Evolutionary conservation across 1,139 yeast species (phyloP).

Genomic region (Pichia sp.): DNA sequence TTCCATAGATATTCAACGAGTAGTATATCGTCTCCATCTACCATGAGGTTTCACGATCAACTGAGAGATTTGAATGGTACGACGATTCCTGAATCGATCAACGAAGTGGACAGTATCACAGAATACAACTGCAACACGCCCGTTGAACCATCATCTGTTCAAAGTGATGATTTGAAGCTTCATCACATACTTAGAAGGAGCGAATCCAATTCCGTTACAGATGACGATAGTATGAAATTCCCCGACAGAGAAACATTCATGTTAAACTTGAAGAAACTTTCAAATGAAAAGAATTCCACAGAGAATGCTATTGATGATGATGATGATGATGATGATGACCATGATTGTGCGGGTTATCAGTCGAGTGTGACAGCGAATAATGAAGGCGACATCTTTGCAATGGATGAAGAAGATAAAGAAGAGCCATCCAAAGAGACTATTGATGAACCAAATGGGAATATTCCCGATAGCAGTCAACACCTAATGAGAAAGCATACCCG

Average conservation of each 20-base stretch:
- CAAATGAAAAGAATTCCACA: background rate
- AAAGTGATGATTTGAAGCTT: conserved; percentile 17
- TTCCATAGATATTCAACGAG: conserved; percentile 24
- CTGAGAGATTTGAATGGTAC: background rate
- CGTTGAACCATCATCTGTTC: conserved; percentile 16
- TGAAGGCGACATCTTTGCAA: conserved; percentile 8
- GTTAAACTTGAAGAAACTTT: conserved; percentile 10
- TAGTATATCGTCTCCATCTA: conserved; percentile 13
- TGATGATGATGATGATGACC: conserved; percentile 18
- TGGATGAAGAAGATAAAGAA: conserved; percentile 9
- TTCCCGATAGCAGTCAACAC: background rate
- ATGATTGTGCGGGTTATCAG: no score
- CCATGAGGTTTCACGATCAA: background rate
- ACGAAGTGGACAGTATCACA: background rate
- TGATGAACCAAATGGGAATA: background rate
- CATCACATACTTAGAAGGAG: conserved; percentile 12
- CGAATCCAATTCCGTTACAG: conserved; percentile 5
- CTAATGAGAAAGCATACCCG: conserved; percentile 31
- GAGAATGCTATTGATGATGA: conserved; percentile 23
- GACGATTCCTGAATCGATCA: background rate
- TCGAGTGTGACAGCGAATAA: background rate
- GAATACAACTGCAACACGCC: background rate
- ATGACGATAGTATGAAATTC: conserved; percentile 27
- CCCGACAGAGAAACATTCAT: conserved; percentile 14
- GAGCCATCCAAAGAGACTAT: background rate